Evolutionary conservation across 2,329 filamentous ascomycete species (phyloP), one percentile per base, ranked within the genome.

Genomic region (Diaporthe nobilis): DNA sequence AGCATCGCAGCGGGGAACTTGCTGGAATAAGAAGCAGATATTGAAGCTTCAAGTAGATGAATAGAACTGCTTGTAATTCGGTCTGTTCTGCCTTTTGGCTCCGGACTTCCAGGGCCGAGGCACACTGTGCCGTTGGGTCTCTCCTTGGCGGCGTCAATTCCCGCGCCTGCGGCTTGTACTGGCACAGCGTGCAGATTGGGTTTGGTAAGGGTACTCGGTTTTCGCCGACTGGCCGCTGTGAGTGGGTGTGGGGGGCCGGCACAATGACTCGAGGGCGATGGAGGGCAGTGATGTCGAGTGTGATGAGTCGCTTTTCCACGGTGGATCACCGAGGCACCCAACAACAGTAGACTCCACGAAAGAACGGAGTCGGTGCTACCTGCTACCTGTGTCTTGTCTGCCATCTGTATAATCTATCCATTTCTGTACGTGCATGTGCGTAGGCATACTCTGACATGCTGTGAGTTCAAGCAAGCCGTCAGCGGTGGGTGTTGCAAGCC

Each of bases 31-130:
- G 47, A 4, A 39, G 65, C 65, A 53, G 31, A 34, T 20, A 28
- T 39, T 4, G 31, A 25, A 34, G 49, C 17, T 20, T n/a, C 22
- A 51, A 39, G 65, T 61, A 68, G 44, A 68, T 20, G 47, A 68
- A 68, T 68, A 68, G 65, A 68, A 53, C 1, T 68, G 47, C 65
- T 68, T 68, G 47, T 68, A 39, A 55, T 68, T 12, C 13, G 31
- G 15, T 37, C 7, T 39, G 22, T 25, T 37, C 5, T 25, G 20
- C 5, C 34, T 34, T 34, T 34, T 34, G 34, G 34, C 34, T 8
- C 34, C 34, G 34, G 8, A 34, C 34, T 34, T 8, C 34, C 8
- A 34, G 34, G 34, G 34, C 34, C 8, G 31, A 37, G 17, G 39
- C 25, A 31, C 25, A 4, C 42, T 15, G 39, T 47, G 60, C n/a